Percentiles rank a stretch among this genome's conserved stretches.
Conservation (phyloP, 2,329 filamentous ascomycete species). For the Tolypocladium nubicola region DNA sequence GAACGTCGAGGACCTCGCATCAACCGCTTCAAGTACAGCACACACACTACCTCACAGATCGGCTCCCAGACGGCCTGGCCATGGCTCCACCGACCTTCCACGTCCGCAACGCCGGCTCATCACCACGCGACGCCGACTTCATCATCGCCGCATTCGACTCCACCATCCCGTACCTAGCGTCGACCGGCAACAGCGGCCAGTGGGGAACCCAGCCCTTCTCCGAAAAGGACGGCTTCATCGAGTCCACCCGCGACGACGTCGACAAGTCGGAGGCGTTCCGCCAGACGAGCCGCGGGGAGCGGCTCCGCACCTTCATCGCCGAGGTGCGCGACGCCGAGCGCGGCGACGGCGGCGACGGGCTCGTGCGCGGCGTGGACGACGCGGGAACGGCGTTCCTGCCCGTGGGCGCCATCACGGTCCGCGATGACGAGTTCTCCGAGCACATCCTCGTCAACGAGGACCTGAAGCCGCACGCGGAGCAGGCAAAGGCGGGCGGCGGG, state of each 20-base stretch:
- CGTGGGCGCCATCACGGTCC: background rate
- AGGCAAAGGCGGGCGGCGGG: background rate
- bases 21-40: background rate
- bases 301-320: slow-evolving; percentile 15
- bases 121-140: slow-evolving; percentile 15
- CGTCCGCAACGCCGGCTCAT: slow-evolving; percentile 12
- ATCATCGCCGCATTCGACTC: slow-evolving; percentile 19
- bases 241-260: slow-evolving; percentile 10
- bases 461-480: background rate
- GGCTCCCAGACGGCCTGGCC: background rate
- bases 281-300: slow-evolving; percentile 8
- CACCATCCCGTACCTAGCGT: slow-evolving; percentile 14
- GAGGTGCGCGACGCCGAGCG: slow-evolving; percentile 11
- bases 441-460: background rate
- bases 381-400: background rate
- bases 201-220: slow-evolving; percentile 17
- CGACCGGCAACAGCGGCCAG: slow-evolving; percentile 15
- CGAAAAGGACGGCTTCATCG: slow-evolving; percentile 9
- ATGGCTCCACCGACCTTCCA: slow-evolving; percentile 7
- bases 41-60: background rate
- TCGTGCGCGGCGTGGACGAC: background rate
- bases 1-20: background rate
- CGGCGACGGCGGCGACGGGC: slow-evolving; percentile 2
- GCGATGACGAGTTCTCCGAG: background rate
- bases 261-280: slow-evolving; percentile 13